Percentiles rank a stretch among this genome's conserved stretches.
These are phyloP conservation scores for Delonix regia DNA, from an alignment of 306 rosid genomes.

Conservation along the genomic window DNA sequence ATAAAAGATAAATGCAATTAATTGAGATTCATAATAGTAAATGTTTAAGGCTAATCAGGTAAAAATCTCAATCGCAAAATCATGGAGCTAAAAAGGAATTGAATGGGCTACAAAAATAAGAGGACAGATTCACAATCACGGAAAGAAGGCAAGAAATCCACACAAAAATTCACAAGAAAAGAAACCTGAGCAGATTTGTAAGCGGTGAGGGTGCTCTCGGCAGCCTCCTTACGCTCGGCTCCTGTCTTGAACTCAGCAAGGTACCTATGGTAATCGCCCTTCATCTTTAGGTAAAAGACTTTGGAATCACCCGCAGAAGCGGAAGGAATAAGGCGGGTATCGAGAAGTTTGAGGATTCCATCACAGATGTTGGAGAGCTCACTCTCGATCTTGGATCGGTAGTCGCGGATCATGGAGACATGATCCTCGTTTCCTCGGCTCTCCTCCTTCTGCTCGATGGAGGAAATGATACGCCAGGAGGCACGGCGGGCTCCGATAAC, in stretches of 20 bases:
- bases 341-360: slow-evolving; percentile 95
- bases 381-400: slow-evolving; percentile 94
- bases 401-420: slow-evolving; percentile 81
- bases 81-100: background rate
- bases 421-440: slow-evolving; percentile 99
- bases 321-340: slow-evolving; percentile 90
- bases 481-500: slow-evolving; percentile 95
- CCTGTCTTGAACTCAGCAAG: slow-evolving; percentile 99
- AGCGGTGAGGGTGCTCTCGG: slow-evolving; percentile 93
- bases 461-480: slow-evolving; percentile 95
- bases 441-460: slow-evolving; percentile 99
- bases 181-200: slow-evolving; percentile 96
- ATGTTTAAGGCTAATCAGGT: slow-evolving; percentile 1
- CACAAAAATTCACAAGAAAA: background rate
- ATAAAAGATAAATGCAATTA: background rate
- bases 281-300: slow-evolving; percentile 98
- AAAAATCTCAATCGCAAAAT: slow-evolving; percentile 31
- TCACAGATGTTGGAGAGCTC: slow-evolving; percentile 95
- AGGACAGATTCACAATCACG: background rate
- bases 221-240: slow-evolving; percentile 97
- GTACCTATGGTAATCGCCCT: slow-evolving; percentile 96
- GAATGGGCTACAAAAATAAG: background rate
- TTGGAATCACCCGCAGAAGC: slow-evolving; percentile 90
- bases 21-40: background rate
- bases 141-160: background rate